Evolutionary conservation across 2,329 filamentous ascomycete species (phyloP).

Genomic region (Fusarium stilboides): DNA sequence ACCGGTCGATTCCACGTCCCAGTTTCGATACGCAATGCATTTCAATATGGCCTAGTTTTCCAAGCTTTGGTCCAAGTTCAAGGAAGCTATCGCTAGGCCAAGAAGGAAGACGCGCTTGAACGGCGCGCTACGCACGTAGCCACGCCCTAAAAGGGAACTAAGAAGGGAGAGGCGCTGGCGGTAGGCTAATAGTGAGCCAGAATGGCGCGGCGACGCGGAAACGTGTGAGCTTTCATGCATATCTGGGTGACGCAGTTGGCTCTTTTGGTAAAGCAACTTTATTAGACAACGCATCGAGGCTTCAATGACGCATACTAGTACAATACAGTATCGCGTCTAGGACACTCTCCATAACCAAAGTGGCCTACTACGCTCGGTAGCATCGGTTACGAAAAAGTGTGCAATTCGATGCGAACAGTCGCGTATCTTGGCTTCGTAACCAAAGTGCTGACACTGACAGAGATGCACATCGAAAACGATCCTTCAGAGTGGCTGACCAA

Average conservation of each 20-base stretch:
- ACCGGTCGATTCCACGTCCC: constrained; percentile 26
- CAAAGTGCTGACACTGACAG: neutral
- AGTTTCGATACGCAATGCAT: constrained; percentile 30
- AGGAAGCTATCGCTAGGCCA: constrained; percentile 26
- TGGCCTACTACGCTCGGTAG: neutral
- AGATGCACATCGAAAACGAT: neutral
- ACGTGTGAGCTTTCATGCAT: constrained; percentile 33
- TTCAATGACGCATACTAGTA: constrained; percentile 13
- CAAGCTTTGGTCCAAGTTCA: constrained; percentile 22
- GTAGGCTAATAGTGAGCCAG: constrained; percentile 18
- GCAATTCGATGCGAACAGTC: neutral
- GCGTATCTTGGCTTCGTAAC: constrained; percentile 6
- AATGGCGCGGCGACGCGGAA: constrained; percentile 16
- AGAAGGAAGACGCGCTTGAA: constrained; percentile 22
- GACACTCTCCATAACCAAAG: neutral
- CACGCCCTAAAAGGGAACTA: constrained; percentile 30
- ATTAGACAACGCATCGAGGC: constrained; percentile 10
- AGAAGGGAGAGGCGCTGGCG: constrained; percentile 39
- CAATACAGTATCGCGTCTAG: neutral
- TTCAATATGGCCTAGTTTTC: constrained; percentile 11
- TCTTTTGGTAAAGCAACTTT: constrained; percentile 9
- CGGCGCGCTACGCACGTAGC: constrained; percentile 14
- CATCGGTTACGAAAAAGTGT: neutral
- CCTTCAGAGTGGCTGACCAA: constrained; percentile 21
- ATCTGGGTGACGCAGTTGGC: constrained; percentile 26